Percentiles rank a stretch among this genome's conserved stretches.
phyloP scores from a whole-genome alignment of 371 early-diverging fungal genomes.

The Mortierella sp. region DNA sequence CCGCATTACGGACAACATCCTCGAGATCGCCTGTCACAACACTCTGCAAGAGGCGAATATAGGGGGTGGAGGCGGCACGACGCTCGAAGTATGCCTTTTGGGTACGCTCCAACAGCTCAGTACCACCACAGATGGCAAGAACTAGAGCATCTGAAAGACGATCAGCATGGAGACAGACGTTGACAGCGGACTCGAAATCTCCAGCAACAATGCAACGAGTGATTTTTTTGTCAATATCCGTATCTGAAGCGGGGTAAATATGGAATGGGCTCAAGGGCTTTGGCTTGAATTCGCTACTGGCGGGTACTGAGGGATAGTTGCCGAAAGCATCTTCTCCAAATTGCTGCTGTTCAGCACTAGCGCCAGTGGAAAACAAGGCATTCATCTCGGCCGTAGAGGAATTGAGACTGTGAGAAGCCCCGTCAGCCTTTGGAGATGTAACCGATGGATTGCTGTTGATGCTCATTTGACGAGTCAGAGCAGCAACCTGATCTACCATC shows the following conservation, averaged over 20 bases:
- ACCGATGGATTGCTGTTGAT: constrained; percentile 24
- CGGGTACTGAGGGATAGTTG: constrained; percentile 22
- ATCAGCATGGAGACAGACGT: constrained; percentile 83
- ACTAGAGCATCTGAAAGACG: constrained; percentile 93
- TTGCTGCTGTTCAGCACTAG: constrained; percentile 22
- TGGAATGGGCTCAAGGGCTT: constrained; percentile 66
- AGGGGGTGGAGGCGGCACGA: constrained; percentile 72
- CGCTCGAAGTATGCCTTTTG: constrained; percentile 89
- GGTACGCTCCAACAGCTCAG: constrained; percentile 84
- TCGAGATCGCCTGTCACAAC: constrained; percentile 84
- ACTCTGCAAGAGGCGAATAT: constrained; percentile 86
- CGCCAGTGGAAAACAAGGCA: constrained; percentile 23
- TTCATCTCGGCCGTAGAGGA: constrained; percentile 39
- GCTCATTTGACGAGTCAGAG: constrained; percentile 56
- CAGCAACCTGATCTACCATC: constrained; percentile 64
- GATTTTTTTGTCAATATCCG: constrained; percentile 83
- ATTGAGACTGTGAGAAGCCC: constrained; percentile 27
- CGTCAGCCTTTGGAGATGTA: constrained; percentile 42
- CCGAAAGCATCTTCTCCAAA: constrained; percentile 40
- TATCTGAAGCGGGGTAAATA: constrained; percentile 67
- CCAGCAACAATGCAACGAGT: constrained; percentile 89
- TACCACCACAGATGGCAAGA: constrained; percentile 89
- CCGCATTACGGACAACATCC: constrained; percentile 84
- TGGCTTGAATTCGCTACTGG: constrained; percentile 27
- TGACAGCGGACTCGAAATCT: constrained; percentile 92